These are phyloP conservation scores for Mycena chlorophos DNA, from an alignment of 768 basidiomycete species.

Conservation along the genomic window DNA sequence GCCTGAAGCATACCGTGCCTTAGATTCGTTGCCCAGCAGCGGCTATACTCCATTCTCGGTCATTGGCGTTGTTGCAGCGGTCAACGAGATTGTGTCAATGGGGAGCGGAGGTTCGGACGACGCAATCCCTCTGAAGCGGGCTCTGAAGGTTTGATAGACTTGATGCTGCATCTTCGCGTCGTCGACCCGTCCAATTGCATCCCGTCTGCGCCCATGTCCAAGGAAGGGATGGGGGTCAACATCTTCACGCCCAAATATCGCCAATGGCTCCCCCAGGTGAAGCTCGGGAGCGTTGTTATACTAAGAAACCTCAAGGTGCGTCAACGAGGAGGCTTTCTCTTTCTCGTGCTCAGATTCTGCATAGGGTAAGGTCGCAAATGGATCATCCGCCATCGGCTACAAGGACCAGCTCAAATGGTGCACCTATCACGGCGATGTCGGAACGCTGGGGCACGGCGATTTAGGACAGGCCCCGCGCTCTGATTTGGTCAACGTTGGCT, in stretches of 20 bases:
- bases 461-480: conserved; percentile 38
- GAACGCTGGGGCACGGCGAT: conserved; percentile 39
- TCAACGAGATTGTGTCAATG: neutral
- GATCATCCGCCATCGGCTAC: conserved; percentile 44
- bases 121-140: neutral
- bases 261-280: conserved; percentile 53
- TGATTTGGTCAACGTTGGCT: too few species aligned
- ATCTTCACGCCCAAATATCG: conserved; percentile 51
- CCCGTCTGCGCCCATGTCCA: conserved; percentile 24
- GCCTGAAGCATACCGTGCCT: neutral
- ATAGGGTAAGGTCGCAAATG: conserved; percentile 29
- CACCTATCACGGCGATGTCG: conserved; percentile 44
- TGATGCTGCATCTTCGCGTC: conserved; percentile 52
- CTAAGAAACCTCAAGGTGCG: conserved; percentile 52
- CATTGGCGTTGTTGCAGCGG: conserved; percentile 15
- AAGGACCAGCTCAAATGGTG: conserved; percentile 54
- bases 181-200: conserved; percentile 53
- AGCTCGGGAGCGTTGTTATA: conserved; percentile 52
- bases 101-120: conserved; percentile 26
- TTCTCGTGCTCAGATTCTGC: neutral
- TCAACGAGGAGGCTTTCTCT: neutral
- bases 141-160: neutral
- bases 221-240: conserved; percentile 38
- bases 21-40: neutral
- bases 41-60: neutral